Conservation (phyloP, 805 yeast species). For the Teunomyces funiuensis region DNA sequence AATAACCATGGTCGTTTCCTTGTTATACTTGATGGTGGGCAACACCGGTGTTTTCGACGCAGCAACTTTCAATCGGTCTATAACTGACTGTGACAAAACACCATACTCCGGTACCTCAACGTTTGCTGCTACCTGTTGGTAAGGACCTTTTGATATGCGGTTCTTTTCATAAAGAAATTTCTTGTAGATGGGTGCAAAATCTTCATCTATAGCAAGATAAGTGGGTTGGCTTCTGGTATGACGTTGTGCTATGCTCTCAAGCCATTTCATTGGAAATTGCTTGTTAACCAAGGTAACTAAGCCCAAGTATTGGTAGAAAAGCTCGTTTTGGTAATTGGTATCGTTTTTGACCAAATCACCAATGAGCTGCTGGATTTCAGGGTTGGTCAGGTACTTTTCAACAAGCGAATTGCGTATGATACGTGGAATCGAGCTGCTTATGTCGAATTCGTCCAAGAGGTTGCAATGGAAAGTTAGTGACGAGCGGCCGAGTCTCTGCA, state of each 20-base stretch:
- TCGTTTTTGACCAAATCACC: slow-evolving; percentile 2
- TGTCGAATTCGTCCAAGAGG: background rate
- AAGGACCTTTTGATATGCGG: background rate
- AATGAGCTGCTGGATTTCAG: background rate
- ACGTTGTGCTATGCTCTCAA: background rate
- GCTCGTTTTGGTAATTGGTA: background rate
- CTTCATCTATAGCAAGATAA: background rate
- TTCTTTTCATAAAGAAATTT: slow-evolving; percentile 2
- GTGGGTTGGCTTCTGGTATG: background rate
- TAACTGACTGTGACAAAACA: background rate
- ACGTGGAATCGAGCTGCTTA: background rate
- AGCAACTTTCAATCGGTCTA: background rate
- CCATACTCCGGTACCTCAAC: background rate
- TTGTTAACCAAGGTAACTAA: slow-evolving; percentile 1
- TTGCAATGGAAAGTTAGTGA: background rate
- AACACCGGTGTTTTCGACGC: background rate
- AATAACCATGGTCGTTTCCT: slow-evolving; percentile 2
- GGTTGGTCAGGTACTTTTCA: background rate
- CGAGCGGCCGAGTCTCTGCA: slow-evolving; percentile 1
- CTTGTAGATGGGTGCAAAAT: background rate
- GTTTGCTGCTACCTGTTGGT: background rate
- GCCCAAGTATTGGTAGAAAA: slow-evolving; percentile 10
- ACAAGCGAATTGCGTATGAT: slow-evolving; percentile 2
- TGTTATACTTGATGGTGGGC: background rate
- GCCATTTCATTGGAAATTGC: slow-evolving; percentile 8